Percentiles rank a stretch among this genome's conserved stretches.
phyloP scores from a whole-genome alignment of 257 asterid species.

The Knoxia roxburghii region DNA sequence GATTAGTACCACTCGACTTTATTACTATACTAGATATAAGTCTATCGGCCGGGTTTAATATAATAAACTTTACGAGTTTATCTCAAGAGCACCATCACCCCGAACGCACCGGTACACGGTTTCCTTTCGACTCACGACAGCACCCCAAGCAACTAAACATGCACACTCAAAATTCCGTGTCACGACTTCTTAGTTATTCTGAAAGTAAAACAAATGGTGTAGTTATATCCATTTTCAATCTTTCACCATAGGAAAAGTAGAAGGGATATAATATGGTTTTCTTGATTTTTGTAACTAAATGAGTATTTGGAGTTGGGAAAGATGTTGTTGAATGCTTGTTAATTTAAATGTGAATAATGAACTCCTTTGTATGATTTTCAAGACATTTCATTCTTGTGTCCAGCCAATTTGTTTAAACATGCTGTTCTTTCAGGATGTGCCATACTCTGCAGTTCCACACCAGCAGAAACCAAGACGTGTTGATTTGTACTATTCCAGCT shows the following conservation, averaged over 20 bases:
- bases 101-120: too few relatives aligned
- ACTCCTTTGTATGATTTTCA: not conserved
- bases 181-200: not conserved
- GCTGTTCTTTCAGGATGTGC: constrained; percentile 51
- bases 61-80: too few relatives aligned
- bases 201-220: not conserved
- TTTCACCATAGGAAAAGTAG: too few relatives aligned
- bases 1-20: too few relatives aligned
- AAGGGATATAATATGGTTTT: not conserved
- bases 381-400: not conserved
- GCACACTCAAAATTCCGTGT: too few relatives aligned
- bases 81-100: too few relatives aligned
- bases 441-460: constrained; percentile 29
- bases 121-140: too few relatives aligned
- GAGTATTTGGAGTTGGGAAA: not conserved
- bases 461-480: too few relatives aligned
- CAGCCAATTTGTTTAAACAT: not conserved
- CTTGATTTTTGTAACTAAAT: not conserved
- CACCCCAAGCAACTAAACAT: too few relatives aligned
- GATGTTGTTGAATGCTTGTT: not conserved
- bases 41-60: too few relatives aligned
- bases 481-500: too few relatives aligned
- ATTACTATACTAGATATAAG: too few relatives aligned
- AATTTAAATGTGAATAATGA: not conserved
- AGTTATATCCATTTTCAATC: not conserved